A percentile compares a stretch with the other conserved stretches of the same genome.
Evolutionary conservation across 257 asterid genomes (phyloP).

Genomic region (Nicotiana attenuata): DNA sequence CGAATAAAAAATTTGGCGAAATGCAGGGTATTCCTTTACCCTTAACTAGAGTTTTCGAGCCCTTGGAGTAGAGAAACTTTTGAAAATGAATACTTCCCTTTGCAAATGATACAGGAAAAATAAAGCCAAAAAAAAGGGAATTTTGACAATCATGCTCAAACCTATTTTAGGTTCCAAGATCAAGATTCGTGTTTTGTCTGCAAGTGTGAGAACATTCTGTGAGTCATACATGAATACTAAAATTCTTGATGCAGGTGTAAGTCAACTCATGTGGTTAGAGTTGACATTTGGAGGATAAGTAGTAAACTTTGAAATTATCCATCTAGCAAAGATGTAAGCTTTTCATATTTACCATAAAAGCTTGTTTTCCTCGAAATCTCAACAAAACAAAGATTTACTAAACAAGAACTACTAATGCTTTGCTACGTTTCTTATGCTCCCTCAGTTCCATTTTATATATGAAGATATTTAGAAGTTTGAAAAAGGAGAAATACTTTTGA

Average conservation of each 20-base stretch:
- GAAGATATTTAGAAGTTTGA: no score
- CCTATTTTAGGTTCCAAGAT: background rate
- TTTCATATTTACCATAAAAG: background rate
- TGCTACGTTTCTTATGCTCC: background rate
- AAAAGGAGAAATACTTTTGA: no score
- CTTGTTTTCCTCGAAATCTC: background rate
- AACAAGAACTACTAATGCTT: background rate
- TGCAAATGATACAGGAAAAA: background rate
- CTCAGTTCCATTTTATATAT: no score
- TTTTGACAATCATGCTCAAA: background rate
- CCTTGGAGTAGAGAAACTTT: no score
- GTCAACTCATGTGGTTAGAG: background rate
- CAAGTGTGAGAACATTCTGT: background rate
- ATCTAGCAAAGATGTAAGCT: background rate
- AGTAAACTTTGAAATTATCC: background rate
- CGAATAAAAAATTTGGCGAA: background rate
- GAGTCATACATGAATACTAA: background rate
- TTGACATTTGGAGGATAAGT: constrained; percentile 1
- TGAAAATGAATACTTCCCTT: no score
- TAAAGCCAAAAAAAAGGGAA: background rate
- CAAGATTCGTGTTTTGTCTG: background rate
- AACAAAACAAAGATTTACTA: background rate
- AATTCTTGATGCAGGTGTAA: background rate
- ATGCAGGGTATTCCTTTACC: background rate
- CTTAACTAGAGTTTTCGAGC: background rate